Evolutionary conservation across 257 asterid species (phyloP), one percentile per base, ranked within the genome.

Genomic region (Scutellaria baicalensis): DNA sequence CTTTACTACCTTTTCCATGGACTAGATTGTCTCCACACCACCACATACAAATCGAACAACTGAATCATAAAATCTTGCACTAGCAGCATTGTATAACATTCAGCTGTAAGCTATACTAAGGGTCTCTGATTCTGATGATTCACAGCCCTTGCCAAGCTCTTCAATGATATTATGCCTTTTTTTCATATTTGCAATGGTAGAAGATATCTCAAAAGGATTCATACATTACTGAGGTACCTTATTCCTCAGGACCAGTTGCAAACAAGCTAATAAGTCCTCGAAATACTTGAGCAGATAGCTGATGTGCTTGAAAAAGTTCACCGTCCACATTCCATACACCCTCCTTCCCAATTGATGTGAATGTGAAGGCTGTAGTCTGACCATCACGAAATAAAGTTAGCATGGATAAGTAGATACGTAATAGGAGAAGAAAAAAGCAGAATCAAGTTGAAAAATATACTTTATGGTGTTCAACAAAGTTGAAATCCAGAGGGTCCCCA

Each of bases 261-360:
- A 91, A 94, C 78, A 94, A 62, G 85, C 85, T 83, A 72, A 91
- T 81, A 52, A 94, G 92, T 78, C 99, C 97, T 9, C 95, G 95
- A 50, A 88, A 91, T 52, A 91, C 97, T 86, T 91, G 97, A 50
- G 95, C 99, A 12, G 99, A 89, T 62, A 94, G 89, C 83, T 81
- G 79, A 60, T 91, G 99, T 14, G 97, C 99, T 59, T 49, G 79
- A 57, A 93, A 85, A 58, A 84, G 79, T 89, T 93, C 96, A 9
- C 99, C 99, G 33, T 93, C 99, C 57, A 93, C 88, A 65, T 93
- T 93, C 97, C 97, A 94, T 10, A 85, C 84, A 3, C 97, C 95
- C 80, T 91, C 90, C 82, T 81, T 81, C 11, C 99, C 99, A 0
- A 69, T 74, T 27, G 99, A 91, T 48, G 85, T 91, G 93, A 94